Conservation (phyloP, 129 eudicot species). For the Helianthus tuberosus region DNA sequence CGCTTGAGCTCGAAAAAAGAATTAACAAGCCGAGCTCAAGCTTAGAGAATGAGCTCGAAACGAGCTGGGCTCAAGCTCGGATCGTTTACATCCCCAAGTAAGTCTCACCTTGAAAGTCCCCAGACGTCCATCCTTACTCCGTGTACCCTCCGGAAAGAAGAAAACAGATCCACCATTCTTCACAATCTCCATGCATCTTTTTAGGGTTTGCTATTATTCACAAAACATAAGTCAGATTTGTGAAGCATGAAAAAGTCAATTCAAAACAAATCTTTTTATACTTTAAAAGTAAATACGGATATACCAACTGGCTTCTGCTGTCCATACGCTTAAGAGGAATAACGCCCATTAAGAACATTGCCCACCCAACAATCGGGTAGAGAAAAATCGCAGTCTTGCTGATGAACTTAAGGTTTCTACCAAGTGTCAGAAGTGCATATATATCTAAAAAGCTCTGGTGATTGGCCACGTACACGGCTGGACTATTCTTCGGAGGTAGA, state of each 20-base stretch:
- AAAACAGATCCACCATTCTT: constrained; percentile 94
- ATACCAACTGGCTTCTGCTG: constrained; percentile 91
- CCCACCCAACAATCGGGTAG: constrained; percentile 91
- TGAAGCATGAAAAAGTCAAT: not conserved
- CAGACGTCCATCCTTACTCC: constrained; percentile 77
- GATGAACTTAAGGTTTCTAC: constrained; percentile 85
- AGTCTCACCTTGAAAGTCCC: constrained; percentile 80
- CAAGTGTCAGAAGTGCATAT: constrained; percentile 78
- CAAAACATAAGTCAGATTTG: not conserved
- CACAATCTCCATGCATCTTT: constrained; percentile 79
- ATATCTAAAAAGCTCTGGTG: constrained; percentile 97
- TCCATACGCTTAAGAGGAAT: constrained; percentile 96
- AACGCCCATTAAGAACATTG: constrained; percentile 83
- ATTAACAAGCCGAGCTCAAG: too few relatives aligned
- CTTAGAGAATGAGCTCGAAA: too few relatives aligned
- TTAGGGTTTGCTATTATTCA: constrained; percentile 69
- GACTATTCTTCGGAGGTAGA: constrained; percentile 66
- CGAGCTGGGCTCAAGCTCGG: too few relatives aligned
- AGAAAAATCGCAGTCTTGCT: constrained; percentile 90
- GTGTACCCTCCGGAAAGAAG: constrained; percentile 96
- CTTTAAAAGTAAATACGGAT: not conserved
- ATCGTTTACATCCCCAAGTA: not conserved
- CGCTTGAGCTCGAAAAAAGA: too few relatives aligned
- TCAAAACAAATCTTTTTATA: not conserved
- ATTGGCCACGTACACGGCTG: constrained; percentile 92